Base-by-base conservation (phyloP, 2,329 filamentous ascomycete species). In the Arthrobotrys iridis region DNA sequence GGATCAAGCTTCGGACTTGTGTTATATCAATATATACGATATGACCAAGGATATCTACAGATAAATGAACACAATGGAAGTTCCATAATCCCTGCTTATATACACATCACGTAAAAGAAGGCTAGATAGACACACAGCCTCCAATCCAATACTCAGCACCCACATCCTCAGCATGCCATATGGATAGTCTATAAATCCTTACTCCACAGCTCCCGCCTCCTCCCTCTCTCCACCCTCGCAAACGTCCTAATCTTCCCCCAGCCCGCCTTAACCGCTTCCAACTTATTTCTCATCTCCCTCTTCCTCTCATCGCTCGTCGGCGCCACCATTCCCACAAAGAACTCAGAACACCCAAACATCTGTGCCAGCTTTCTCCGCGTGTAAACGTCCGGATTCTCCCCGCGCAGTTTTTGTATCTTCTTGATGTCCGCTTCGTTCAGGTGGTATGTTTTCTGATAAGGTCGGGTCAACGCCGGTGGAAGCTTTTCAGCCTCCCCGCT, bases 291-390 rank as follows among this genome's bases (percentile, higher is more conserved):
- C 79, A 86, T 84, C 50, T 84, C 82, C 70, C 81, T 79, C 78
- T 83, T 84, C 82, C 86, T 84, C 76, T 85, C 82, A 41, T 81
- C 81, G 73, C 85, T 85, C 28, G 85, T 86, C 77, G 85, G 83
- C 59, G 85, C 86, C 65, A 88, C 86, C 83, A 89, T 83, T 7
- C 85, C 85, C 48, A 90, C 85, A 77, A 90, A 90, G 59, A 89
- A 85, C 68, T 86, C 84, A 66, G 85, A 88, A 81, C 88, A 90
- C 4, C 86, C 85, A 80, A 89, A 91, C 79, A 86, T 86, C 80
- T 88, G 85, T 40, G 89, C 88, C 77, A 91, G 80, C 79, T 84
- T 84, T 67, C 84, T 83, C 48, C 87, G 81, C 50, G 87, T 89
- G 88, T 88, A 90, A 70, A 82, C 82, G 76, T 84, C 82, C 4